Evolutionary conservation across 495 filamentous ascomycete species (phyloP).

Genomic region (Hypoxylon intermedium): DNA sequence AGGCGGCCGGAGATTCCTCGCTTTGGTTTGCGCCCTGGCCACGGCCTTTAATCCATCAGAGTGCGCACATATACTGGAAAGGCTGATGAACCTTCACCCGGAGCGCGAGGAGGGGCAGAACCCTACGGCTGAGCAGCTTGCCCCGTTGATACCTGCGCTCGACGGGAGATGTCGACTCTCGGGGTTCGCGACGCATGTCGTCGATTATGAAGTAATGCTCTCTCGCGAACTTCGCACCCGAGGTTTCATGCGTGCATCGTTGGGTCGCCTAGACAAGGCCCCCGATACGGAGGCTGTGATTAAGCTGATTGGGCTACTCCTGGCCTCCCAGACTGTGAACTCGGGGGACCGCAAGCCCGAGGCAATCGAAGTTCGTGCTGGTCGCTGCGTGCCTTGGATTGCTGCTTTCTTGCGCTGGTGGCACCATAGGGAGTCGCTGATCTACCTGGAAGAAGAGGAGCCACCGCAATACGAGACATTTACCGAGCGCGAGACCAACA

Average conservation of each 20-base stretch:
- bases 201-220: constrained; percentile 9
- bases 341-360: not conserved
- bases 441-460: constrained; percentile 2
- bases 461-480: not conserved
- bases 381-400: constrained; percentile 19
- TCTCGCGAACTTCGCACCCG: not conserved
- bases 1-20: constrained; percentile 12
- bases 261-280: constrained; percentile 5
- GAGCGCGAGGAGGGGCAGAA: not conserved
- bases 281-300: constrained; percentile 3
- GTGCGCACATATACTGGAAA: constrained; percentile 2
- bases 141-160: constrained; percentile 1
- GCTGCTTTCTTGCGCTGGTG: constrained; percentile 22
- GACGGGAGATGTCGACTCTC: constrained; percentile 8
- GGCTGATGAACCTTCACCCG: not conserved
- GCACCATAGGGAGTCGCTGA: not conserved
- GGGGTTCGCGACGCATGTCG: not conserved
- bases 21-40: constrained; percentile 8
- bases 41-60: constrained; percentile 13
- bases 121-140: constrained; percentile 8
- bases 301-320: not conserved
- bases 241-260: not conserved
- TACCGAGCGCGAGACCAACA: not conserved
- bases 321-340: not conserved
- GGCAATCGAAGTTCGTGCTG: constrained; percentile 1